Evolutionary conservation across 176 grass and related monocot genomes (phyloP).

Genomic region (Leersia perrieri): DNA sequence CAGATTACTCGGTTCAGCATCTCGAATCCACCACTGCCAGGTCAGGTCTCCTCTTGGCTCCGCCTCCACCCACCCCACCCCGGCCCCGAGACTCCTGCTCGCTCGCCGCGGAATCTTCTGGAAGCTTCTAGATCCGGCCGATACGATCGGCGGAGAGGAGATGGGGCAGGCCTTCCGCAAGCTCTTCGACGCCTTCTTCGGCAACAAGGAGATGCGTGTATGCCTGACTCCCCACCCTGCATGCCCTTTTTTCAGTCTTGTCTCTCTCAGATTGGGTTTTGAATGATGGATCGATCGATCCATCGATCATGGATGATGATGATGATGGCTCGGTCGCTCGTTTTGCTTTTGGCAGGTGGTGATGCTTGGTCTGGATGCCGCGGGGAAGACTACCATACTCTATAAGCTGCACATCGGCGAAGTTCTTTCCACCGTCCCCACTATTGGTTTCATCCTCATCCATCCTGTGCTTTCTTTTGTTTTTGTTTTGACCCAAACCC

Average conservation of each 20-base stretch:
- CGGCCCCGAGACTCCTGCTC: neutral
- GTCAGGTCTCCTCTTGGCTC: neutral
- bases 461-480: neutral
- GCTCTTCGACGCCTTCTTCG: slow-evolving; percentile 98
- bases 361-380: slow-evolving; percentile 96
- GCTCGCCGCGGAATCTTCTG: slow-evolving; percentile 5
- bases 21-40: neutral
- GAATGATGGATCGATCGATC: too few relatives aligned
- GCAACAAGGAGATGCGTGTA: slow-evolving; percentile 96
- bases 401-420: slow-evolving; percentile 97
- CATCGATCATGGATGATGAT: neutral
- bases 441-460: slow-evolving; percentile 58
- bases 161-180: slow-evolving; percentile 99
- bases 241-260: neutral
- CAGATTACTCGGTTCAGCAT: neutral
- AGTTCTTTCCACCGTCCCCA: slow-evolving; percentile 92
- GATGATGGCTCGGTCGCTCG: neutral
- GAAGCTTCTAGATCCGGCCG: slow-evolving; percentile 37
- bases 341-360: slow-evolving; percentile 54
- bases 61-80: too few relatives aligned
- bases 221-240: too few relatives aligned
- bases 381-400: slow-evolving; percentile 96
- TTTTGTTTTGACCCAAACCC: neutral
- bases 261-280: neutral
- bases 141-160: slow-evolving; percentile 32